Evolutionary conservation across 768 basidiomycete species (phyloP), one percentile per base, ranked within the genome.

Genomic region (Lactifluus rugatus): DNA sequence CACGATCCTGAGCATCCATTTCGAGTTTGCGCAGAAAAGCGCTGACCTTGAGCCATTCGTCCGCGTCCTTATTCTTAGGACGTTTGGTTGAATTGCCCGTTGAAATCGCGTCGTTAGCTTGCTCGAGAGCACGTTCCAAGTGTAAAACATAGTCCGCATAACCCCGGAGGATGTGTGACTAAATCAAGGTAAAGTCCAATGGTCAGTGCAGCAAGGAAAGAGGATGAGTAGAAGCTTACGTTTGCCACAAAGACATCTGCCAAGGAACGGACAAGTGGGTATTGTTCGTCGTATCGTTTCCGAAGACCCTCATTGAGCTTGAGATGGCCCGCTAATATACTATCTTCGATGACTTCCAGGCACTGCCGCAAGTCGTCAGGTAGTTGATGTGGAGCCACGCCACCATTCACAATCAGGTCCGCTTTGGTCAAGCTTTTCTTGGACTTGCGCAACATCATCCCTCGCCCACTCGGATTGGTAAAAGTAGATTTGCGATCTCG

Each of bases 221-320:
- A 44, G 21, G 14, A 48, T 21, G 60, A 50, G 19, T 25, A 61
- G n/a, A n/a, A 52, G 19, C 88, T 72, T 69, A 95, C 93, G 73
- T 91, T 92, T 10, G 85, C 81, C 23, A 93, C 89, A 71, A 97
- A 97, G n/a, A 97, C 91, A 66, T 97, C 94, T 54, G 94, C 93
- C 39, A 97, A 78, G 28, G 86, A 89, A 52, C 94, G 79, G 36
- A 97, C 94, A 36, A 97, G 78, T 14, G 94, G 94, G 68, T 89
- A 98, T 64, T 97, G 94, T 64, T 96, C 92, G 55, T 95, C 93
- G 62, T 97, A 98, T 42, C 93, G 79, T 72, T 89, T 93, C 68
- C 81, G 82, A 64, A 99, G 72, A 21, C 88, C 89, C 51, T 89
- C 87, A 53, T 84, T 87, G 34, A 99, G 78, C 64, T 84, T 81